phyloP scores from a whole-genome alignment of 108 stramenopile genomes.

The Nannochloropsis salina region DNA sequence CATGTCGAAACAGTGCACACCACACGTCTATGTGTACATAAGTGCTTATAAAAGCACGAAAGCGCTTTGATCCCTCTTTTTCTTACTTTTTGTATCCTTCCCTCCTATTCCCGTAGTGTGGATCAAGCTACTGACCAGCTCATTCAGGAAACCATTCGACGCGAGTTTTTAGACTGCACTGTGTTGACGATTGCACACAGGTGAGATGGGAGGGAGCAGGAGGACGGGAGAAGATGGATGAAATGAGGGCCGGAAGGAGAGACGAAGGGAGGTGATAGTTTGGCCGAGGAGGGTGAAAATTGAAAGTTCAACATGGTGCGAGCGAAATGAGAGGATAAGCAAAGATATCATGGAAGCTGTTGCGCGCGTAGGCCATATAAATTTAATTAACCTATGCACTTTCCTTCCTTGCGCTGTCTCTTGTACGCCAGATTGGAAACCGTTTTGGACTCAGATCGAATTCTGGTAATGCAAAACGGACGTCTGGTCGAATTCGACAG shows the following conservation, averaged over 20 bases:
- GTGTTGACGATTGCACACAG: constrained; percentile 82
- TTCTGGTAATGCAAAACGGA: constrained; percentile 77
- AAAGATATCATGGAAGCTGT: neutral
- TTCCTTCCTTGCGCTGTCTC: neutral
- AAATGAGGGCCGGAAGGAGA: neutral
- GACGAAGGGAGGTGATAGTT: neutral
- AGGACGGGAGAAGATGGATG: neutral
- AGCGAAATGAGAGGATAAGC: neutral
- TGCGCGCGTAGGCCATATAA: neutral
- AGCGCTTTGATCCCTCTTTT: constrained; percentile 42
- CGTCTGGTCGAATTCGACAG: neutral
- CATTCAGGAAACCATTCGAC: constrained; percentile 63
- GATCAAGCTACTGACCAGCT: constrained; percentile 54
- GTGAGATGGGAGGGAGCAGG: constrained; percentile 8
- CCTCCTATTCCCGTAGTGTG: neutral
- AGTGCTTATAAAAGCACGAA: no score
- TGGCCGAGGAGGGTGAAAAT: no score
- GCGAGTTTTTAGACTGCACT: constrained; percentile 59
- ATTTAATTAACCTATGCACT: neutral
- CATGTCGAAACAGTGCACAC: no score
- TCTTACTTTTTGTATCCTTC: neutral
- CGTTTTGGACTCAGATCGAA: constrained; percentile 84
- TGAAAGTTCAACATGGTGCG: neutral
- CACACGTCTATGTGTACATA: no score
- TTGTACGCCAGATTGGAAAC: constrained; percentile 57